Percentiles rank a stretch among this genome's conserved stretches.
These are phyloP conservation scores for Zoysia pacifica DNA, from an alignment of 176 grass and related monocot species.

Conservation along the genomic window DNA sequence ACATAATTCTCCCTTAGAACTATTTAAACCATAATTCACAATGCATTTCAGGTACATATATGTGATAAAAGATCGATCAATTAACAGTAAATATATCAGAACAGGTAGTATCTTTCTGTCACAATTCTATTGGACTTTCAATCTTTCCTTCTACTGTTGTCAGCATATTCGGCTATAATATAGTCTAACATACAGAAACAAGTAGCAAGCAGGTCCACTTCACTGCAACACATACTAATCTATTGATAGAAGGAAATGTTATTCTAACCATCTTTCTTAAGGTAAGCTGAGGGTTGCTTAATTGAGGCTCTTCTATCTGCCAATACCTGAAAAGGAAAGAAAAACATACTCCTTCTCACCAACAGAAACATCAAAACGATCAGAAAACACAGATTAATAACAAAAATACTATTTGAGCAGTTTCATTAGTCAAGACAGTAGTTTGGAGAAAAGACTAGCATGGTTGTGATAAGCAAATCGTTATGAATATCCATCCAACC, in stretches of 20 bases:
- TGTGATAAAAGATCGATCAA: background rate
- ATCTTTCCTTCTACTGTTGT: background rate
- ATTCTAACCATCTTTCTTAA: constrained; percentile 63
- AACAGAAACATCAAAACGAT: constrained; percentile 21
- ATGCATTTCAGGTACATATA: constrained; percentile 32
- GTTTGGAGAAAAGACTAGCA: background rate
- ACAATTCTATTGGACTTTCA: background rate
- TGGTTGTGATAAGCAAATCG: background rate
- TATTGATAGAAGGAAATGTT: constrained; percentile 8
- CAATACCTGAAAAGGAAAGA: constrained; percentile 55
- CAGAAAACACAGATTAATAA: background rate
- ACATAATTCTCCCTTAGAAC: background rate
- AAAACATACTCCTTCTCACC: constrained; percentile 9
- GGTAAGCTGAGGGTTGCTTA: constrained; percentile 42
- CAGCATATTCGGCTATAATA: background rate
- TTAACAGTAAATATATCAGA: constrained; percentile 12
- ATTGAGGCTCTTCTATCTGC: constrained; percentile 60
- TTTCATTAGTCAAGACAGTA: background rate
- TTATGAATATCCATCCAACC: constrained; percentile 13
- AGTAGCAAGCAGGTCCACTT: background rate
- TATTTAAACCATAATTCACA: background rate
- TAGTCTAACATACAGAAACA: background rate
- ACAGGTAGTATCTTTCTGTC: background rate
- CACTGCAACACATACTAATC: background rate
- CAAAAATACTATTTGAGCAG: background rate